Base-by-base conservation (phyloP, 1,284 basidiomycete species). In the Sanghuangporus baumii region DNA sequence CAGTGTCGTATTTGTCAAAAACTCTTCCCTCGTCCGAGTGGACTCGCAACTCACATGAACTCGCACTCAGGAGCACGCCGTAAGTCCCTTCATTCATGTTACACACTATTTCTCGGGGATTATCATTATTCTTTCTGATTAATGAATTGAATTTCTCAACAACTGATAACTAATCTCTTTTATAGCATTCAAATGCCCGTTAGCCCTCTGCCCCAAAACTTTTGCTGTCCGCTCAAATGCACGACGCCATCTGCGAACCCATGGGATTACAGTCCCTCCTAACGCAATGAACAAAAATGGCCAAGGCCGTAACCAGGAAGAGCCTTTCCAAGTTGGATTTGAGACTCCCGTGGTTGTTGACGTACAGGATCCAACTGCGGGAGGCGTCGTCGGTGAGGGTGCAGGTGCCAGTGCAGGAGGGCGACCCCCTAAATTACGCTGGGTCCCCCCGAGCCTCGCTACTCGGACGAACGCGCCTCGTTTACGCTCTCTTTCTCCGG, bases 21-120 rank as follows among this genome's bases (percentile, higher is more conserved):
- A 71, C 71, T 77, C 47, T 88, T 88, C 70, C 84, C 83, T 60
- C 75, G 83, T 37, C 87, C 87, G 0, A 87, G 85, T 65, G 86
- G 84, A n/a, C 76, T 89, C 52, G 76, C 77, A 57, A 88, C 87
- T 11, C 87, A 89, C 73, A 88, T 88, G 85, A 84, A 87, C 66
- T 84, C 83, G 43, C 87, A 90, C 70, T 86, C 82, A 0, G 85
- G 86, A 43, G 79, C 79, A 41, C 85, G 84, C 71, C 88, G 87
- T 84, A 72, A 68, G 82, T 74, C 18, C 43, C 36, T 47, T 16
- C 7, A n/a, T 31, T 7, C 34, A 58, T 43, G 16, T 20, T 41
- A 26, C 31, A 20, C 46, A 43, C 60, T 18, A 14, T 60, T 26
- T 37, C 47, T 50, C 55, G 26, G 31, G 20, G 18, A 43, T 55